phyloP scores from a whole-genome alignment of 441 rosid species.

The Adansonia rubrostipa region DNA sequence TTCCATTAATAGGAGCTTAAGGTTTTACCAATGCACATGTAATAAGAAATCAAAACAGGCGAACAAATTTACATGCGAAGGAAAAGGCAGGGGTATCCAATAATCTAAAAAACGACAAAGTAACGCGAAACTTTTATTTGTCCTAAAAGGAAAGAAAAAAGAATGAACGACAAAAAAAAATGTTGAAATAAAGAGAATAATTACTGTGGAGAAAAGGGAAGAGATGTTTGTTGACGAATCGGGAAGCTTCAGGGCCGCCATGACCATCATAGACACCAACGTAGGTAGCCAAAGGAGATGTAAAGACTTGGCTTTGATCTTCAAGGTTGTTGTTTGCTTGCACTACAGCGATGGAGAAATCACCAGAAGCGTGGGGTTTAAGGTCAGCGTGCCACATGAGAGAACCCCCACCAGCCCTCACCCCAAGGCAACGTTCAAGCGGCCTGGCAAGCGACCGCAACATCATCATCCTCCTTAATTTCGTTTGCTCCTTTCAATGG shows the following conservation, averaged over 20 bases:
- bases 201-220: conserved; percentile 78
- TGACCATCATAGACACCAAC: conserved; percentile 94
- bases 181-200: neutral
- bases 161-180: neutral
- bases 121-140: neutral
- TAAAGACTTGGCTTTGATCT: conserved; percentile 84
- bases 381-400: conserved; percentile 81
- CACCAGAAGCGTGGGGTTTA: conserved; percentile 76
- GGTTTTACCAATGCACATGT: neutral
- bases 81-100: neutral
- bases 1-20: neutral
- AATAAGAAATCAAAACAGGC: neutral
- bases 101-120: neutral
- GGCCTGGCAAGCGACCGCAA: conserved; percentile 64
- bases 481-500: neutral
- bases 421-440: conserved; percentile 66
- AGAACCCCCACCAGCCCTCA: conserved; percentile 62
- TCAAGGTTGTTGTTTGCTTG: conserved; percentile 79
- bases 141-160: neutral
- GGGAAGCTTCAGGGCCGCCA: conserved; percentile 92
- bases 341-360: conserved; percentile 87
- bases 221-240: conserved; percentile 79
- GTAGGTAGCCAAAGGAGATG: conserved; percentile 70
- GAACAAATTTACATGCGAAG: neutral
- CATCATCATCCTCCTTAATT: conserved; percentile 40